Base-by-base conservation (phyloP, 2,329 filamentous ascomycete genomes). In the Fusarium sp. region DNA sequence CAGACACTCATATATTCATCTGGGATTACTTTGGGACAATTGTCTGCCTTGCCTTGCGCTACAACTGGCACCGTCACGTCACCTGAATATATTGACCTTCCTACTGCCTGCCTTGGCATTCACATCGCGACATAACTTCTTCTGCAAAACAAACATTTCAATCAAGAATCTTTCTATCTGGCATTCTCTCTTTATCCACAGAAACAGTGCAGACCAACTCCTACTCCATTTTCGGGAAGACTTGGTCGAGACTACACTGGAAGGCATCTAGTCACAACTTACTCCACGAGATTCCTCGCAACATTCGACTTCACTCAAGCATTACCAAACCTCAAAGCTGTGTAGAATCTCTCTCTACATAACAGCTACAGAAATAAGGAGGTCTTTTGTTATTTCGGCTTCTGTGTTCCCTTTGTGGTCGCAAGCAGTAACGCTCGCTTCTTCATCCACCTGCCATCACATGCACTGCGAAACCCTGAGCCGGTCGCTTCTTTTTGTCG, bases 361-460 rank as follows among this genome's bases (percentile, higher is more conserved):
- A 37, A 16, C 28, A 33, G 26, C 26, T 15, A 12, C 46, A 47
- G 23, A 31, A 28, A 45, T 9, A n/a, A 44, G 13, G 23, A 23
- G 23, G 23, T 23, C 16, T 8, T n/a, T 31, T 37, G 28, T 20
- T 20, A 50, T 41, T 28, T 45, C 41, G 20, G 41, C 45, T 44
- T 46, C 36, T 69, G 64, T 71, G 53, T 36, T 50, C 49, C 61
- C 33, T 51, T 31, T 57, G 54, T 46, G 52, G 62, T 36, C 51
- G 57, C 54, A 56, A 61, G 56, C 59, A 45, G 57, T 53, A 60
- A 51, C 52, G 23, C 59, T 72, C 62, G 57, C 61, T 69, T 71
- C 69, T 64, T 65, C 67, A 42, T 41, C 64, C 61, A 41, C 64
- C 67, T 68, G 49, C 62, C 65, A 53, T 57, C 52, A 57, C 62